A percentile compares a stretch with the other conserved stretches of the same genome.
phyloP scores from a whole-genome alignment of 1,284 basidiomycete genomes.

The Taiwanofungus camphoratus region DNA sequence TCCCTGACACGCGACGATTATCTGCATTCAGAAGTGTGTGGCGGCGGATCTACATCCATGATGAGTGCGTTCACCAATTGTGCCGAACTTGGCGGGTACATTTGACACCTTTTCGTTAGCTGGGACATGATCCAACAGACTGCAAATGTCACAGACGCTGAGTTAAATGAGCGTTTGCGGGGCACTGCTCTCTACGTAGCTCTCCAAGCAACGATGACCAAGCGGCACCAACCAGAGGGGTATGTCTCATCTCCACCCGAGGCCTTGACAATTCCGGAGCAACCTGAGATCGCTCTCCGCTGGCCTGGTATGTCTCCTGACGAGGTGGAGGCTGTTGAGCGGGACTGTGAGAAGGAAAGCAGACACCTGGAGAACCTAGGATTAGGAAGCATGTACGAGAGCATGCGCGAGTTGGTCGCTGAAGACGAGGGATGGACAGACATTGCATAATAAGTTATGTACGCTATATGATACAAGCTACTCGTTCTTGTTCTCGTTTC shows the following conservation, averaged over 20 bases:
- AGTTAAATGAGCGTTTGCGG: conserved; percentile 59
- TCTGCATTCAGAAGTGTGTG: conserved; percentile 75
- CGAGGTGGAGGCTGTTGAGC: conserved; percentile 47
- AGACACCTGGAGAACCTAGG: conserved; percentile 48
- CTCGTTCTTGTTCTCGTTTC: conserved; percentile 1
- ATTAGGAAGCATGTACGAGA: conserved; percentile 52
- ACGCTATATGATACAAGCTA: conserved; percentile 2
- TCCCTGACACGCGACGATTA: conserved; percentile 64
- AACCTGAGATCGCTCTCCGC: conserved; percentile 54
- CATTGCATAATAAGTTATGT: conserved; percentile 17
- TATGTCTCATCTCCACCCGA: conserved; percentile 49
- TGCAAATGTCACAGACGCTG: conserved; percentile 61
- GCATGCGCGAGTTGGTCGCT: conserved; percentile 53
- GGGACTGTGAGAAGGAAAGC: conserved; percentile 58
- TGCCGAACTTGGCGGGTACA: neutral
- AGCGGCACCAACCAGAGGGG: conserved; percentile 37
- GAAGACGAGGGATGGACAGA: conserved; percentile 33
- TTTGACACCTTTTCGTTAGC: conserved; percentile 32
- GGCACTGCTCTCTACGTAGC: conserved; percentile 67
- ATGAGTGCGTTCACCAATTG: conserved; percentile 60
- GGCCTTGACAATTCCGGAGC: conserved; percentile 47
- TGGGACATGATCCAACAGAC: conserved; percentile 71
- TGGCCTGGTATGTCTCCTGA: conserved; percentile 67
- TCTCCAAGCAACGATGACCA: conserved; percentile 42
- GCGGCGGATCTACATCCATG: conserved; percentile 83